phyloP scores from a whole-genome alignment of 768 basidiomycete genomes.

The Floccularia luteovirens region DNA sequence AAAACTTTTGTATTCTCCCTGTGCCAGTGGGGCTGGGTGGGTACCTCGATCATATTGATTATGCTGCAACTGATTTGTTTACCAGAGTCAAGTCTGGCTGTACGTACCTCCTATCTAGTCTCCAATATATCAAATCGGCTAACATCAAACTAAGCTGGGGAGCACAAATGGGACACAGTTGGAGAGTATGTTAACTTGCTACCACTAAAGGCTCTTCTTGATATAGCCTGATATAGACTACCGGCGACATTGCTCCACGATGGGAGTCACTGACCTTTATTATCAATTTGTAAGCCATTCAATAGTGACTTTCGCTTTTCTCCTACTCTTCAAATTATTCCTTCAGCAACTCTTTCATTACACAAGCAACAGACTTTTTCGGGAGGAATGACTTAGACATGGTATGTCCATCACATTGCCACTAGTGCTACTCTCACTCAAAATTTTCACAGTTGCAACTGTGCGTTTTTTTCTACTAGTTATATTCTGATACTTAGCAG shows the following conservation, averaged over 20 bases:
- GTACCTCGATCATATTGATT: constrained; percentile 7
- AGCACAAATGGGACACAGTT: constrained; percentile 52
- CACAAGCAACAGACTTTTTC: constrained; percentile 55
- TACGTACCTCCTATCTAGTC: constrained; percentile 11
- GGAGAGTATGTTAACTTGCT: constrained; percentile 43
- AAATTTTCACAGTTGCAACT: constrained; percentile 40
- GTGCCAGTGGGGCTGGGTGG: constrained; percentile 61
- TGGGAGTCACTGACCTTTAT: constrained; percentile 52
- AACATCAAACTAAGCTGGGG: constrained; percentile 33
- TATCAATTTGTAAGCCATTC: constrained; percentile 45
- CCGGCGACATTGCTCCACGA: constrained; percentile 37
- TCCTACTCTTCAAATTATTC: not conserved
- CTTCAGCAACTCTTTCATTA: constrained; percentile 56
- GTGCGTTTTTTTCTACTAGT: constrained; percentile 19
- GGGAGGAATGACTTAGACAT: constrained; percentile 68
- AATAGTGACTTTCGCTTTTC: not conserved
- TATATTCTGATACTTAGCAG: not conserved
- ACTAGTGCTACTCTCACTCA: not conserved
- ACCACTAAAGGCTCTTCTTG: not conserved
- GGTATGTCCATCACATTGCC: constrained; percentile 20
- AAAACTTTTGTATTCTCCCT: constrained; percentile 50
- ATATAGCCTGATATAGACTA: constrained; percentile 29
- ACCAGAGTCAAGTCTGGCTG: constrained; percentile 49
- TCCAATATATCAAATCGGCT: not conserved
- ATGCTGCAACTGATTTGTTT: not conserved